Evolutionary conservation across 768 basidiomycete species (phyloP), one percentile per base, ranked within the genome.

Genomic region (Suillus sp.): DNA sequence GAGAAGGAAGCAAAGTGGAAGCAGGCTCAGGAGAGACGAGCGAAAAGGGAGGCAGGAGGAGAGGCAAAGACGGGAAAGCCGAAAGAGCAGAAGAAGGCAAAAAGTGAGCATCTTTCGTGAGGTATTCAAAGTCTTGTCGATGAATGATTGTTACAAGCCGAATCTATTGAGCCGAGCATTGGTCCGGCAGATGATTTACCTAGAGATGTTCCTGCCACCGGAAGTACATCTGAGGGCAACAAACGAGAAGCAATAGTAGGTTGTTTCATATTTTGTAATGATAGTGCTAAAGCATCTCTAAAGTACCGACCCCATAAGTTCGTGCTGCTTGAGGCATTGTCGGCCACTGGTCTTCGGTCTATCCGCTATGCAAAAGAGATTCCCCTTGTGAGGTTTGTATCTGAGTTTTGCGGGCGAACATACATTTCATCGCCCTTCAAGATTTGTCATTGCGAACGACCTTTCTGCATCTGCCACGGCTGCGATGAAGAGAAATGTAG

Each of bases 321-420:
- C 68, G 87, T 89, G 20, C 82, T 97, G 20, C 81, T 99, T 11
- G 97, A 99, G 76, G 94, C 96, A 0, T 85, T 99, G 37, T 96
- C 96, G 20, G 97, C 97, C 0, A 99, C 96, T 0, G 97, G 97
- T 35, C 83, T 99, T 32, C 88, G 97, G 8, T 91, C 96, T 1
- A 97, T 99, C 60, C 92, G 97, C 40, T 99, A 99, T 74, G 96
- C 96, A 0, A 95, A 97, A 69, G 97, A 99, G 77, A 95, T 99
- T 10, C 95, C 96, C 1, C 83, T 90, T 48, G 84, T 94, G 62
- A 92, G 88, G 96, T 97, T 57, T 73, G 86, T 69, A 54, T 59
- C 25, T 10, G 20, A 32, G 45, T 35, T 43, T 42, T 18, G 34
- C 61, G 18, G 16, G n/a, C 51, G 40, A 22, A 59, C 63, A 63